Evolutionary conservation across 495 filamentous ascomycete genomes (phyloP), one percentile per base, ranked within the genome.

Genomic region (Geoglossum glabrum): DNA sequence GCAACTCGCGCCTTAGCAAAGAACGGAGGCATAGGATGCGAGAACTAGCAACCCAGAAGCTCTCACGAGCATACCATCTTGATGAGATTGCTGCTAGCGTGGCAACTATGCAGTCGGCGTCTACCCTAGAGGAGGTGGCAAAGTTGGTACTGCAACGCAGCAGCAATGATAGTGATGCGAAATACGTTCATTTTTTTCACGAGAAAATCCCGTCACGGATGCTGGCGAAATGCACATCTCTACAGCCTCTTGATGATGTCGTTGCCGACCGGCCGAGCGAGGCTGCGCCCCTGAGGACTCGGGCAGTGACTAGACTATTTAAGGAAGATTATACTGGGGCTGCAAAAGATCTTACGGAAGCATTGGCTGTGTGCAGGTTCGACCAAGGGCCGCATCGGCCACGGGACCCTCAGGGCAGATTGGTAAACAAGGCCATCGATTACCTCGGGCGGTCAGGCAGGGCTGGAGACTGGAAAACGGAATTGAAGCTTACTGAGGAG

Each of bases 131-230:
- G 64, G 83, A 87, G 52, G 86, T 88, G 3, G 85, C 82, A n/a
- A 72, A 76, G 21, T 73, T 81, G 54, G 86, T 89, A 19, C 68
- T 88, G 51, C 79, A 83, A 64, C 72, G 86, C 52, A 79, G 74
- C 54, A 70, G 78, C 0, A 63, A 73, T 25, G 78, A 86, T 61
- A 65, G 73, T 10, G 84, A 88, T 61, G 85, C 83, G 30, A 84
- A 83, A 61, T 90, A 90, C 60, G 85, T 89, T 3, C 83, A 90
- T 62, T 89, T 90, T 68, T 89, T 90, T 66, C 85, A 89, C 68
- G 86, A 90, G 64, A 89, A 88, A 72, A 89, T 90, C 40, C 85
- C 85, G 0, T 82, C 78, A 13, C 72, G 85, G 27, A 82, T 85
- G 69, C 74, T 89, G 61, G 85, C 81, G 51, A 78, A 87, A 62